Percentiles rank a stretch among this genome's conserved stretches.
Conservation (phyloP, 164 flowering plant genomes). For the Platanus orientalis region DNA sequence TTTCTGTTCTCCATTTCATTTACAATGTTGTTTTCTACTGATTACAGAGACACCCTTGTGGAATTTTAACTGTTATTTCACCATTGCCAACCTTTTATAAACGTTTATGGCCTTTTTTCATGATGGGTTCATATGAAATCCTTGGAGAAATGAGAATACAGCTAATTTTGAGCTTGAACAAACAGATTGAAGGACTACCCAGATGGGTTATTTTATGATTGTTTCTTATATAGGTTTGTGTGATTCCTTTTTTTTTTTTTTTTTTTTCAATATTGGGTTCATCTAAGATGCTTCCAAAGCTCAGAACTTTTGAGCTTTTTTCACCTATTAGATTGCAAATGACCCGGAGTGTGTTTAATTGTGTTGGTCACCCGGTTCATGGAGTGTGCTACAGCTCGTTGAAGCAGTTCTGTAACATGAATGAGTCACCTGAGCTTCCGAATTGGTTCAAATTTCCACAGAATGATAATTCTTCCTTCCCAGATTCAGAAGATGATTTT, state of each 20-base stretch:
- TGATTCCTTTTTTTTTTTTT: background rate
- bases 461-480: constrained; percentile 5
- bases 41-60: background rate
- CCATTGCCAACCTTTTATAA: background rate
- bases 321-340: background rate
- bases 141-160: background rate
- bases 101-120: background rate
- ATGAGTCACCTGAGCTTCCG: constrained; percentile 56
- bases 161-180: background rate
- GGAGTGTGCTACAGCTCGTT: background rate
- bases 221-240: background rate
- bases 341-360: background rate
- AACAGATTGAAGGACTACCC: constrained; percentile 4
- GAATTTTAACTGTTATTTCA: background rate
- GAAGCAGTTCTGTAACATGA: constrained; percentile 25
- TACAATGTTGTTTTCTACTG: background rate
- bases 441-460: constrained; percentile 41
- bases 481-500: constrained; percentile 44
- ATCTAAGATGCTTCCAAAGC: constrained; percentile 28
- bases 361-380: constrained; percentile 4
- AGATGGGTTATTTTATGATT: background rate
- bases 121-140: constrained; percentile 2
- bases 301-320: constrained; percentile 13
- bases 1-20: background rate
- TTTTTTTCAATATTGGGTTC: constrained; percentile 7